Evolutionary conservation across 129 eudicot species (phyloP), one percentile per base, ranked within the genome.

Genomic region (Artemisia tridentata): DNA sequence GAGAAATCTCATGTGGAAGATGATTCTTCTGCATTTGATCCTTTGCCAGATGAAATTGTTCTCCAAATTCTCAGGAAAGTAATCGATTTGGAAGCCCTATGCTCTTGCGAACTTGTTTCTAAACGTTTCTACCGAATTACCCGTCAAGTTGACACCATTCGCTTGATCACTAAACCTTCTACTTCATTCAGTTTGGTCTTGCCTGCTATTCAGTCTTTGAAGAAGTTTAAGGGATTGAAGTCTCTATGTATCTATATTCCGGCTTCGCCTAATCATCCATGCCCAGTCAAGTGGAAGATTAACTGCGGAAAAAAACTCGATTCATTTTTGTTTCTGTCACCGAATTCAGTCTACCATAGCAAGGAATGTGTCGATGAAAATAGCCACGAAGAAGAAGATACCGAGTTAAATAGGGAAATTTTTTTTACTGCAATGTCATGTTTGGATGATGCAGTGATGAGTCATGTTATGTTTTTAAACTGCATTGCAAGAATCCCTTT

Each of bases 231-330:
- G 16, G 18, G 46, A 23, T 61, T 79, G 16, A 53, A 74, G 51
- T 68, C 75, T 46, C 53, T 79, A 16, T 3, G 45, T 25, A 10
- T 79, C 58, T 49, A 58, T 14, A 14, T 46, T 60, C 53, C 62
- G 10, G 9, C 45, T 16, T 23, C 75, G 11, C 11, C 75, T 16
- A 8, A 17, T 7, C 18, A 11, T 25, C 47, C 29, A 17, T 71
- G 5, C 52, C 38, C 68, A 14, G 7, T 31, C 71, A 38, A 60
- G 59, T 73, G 79, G 79, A 65, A 60, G 43, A 66, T 43, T 7
- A 79, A 49, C 12, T 79, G 8, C 18, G 77, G 52, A 17, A 66
- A 59, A 27, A 54, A 16, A 17, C 12, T 79, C 23, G 78, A 72
- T 14, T 54, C 61, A n/a, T 14, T 78, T 13, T 18, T 72, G 9